Evolutionary conservation across 1,139 yeast species (phyloP).

Genomic region (Sugiyamaella japonica): DNA sequence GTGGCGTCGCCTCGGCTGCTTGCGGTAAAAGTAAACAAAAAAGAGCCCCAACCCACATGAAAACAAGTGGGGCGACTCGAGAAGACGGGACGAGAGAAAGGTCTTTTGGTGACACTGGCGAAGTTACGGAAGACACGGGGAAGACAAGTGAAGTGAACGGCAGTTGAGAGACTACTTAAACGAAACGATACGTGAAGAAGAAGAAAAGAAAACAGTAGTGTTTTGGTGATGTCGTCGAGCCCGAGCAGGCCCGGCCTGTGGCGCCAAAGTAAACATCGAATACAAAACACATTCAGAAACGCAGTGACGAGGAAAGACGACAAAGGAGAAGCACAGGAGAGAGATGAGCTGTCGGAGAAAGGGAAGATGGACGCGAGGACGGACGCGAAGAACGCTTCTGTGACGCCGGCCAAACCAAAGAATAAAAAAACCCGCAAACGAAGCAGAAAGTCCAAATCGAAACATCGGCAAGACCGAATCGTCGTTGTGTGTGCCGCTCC

Average conservation of each 20-base stretch:
- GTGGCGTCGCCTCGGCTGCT: slow-evolving; percentile 7
- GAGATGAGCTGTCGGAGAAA: neutral
- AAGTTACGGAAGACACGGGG: too few relatives aligned
- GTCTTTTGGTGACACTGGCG: too few relatives aligned
- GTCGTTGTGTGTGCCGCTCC: slow-evolving; percentile 13
- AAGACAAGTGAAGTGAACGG: too few relatives aligned
- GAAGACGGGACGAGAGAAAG: neutral
- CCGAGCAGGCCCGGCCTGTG: neutral
- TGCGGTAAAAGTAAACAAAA: slow-evolving; percentile 14
- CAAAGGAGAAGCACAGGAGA: neutral
- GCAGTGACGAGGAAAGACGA: neutral
- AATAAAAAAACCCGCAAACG: neutral
- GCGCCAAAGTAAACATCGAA: slow-evolving; percentile 10
- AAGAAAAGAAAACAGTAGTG: neutral
- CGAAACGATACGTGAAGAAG: neutral
- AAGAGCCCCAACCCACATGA: slow-evolving; percentile 8
- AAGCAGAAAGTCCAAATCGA: neutral
- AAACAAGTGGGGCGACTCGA: neutral
- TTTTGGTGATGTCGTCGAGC: neutral
- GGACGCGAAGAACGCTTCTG: neutral
- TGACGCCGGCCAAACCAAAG: neutral
- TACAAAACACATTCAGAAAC: neutral
- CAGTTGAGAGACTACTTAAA: too few relatives aligned
- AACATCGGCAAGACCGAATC: neutral
- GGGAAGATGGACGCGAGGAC: neutral